A percentile compares a stretch with the other conserved stretches of the same genome.
phyloP scores from a whole-genome alignment of 805 yeast species.

The Ogataea ganodermae region DNA sequence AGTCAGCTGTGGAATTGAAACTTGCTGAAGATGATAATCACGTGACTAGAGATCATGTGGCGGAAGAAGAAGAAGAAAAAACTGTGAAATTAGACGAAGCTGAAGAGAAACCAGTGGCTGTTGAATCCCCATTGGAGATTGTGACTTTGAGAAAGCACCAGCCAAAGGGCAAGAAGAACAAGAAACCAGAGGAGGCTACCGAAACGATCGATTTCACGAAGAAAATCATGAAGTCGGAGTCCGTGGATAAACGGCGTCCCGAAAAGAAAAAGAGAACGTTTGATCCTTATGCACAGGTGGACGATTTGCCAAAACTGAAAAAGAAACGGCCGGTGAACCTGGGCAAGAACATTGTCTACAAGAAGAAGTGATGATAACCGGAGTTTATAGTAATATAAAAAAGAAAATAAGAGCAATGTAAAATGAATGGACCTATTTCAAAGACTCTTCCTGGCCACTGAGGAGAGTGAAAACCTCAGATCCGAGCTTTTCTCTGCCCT shows the following conservation, averaged over 20 bases:
- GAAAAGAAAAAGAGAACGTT: slow-evolving; percentile 42
- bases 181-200: slow-evolving; percentile 20
- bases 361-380: slow-evolving; percentile 20
- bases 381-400: neutral
- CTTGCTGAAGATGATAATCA: slow-evolving; percentile 8
- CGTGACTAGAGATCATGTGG: slow-evolving; percentile 24
- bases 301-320: slow-evolving; percentile 28
- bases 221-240: slow-evolving; percentile 22
- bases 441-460: slow-evolving; percentile 71
- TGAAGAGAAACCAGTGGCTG: slow-evolving; percentile 10
- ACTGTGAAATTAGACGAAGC: slow-evolving; percentile 7
- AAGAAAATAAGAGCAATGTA: neutral
- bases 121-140: slow-evolving; percentile 33
- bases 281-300: slow-evolving; percentile 55
- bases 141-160: slow-evolving; percentile 35
- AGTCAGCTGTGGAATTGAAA: slow-evolving; percentile 17
- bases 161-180: slow-evolving; percentile 24
- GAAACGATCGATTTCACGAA: slow-evolving; percentile 33
- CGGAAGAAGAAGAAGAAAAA: slow-evolving; percentile 13
- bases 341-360: slow-evolving; percentile 33
- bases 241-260: slow-evolving; percentile 20
- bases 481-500: slow-evolving; percentile 84
- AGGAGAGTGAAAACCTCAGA: slow-evolving; percentile 90
- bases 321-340: slow-evolving; percentile 30
- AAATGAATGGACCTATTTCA: slow-evolving; percentile 19